These are phyloP conservation scores for Sarocladium kiliense DNA, from an alignment of 2,329 filamentous ascomycete species.

Conservation along the genomic window DNA sequence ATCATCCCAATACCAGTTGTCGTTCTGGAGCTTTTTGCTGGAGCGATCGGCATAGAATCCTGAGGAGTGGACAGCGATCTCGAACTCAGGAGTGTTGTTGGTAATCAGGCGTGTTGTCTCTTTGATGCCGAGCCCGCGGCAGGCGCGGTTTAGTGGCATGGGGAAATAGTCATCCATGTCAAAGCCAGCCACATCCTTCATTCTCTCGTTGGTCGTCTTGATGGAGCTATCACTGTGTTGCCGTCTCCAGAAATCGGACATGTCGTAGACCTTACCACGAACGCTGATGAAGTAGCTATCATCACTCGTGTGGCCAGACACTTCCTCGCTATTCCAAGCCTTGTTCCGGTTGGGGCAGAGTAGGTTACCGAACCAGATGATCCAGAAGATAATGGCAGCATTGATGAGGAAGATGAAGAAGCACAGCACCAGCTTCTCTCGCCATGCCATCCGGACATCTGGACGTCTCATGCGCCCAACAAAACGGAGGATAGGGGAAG, in stretches of 20 bases:
- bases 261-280: slow-evolving; percentile 85
- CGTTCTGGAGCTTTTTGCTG: slow-evolving; percentile 52
- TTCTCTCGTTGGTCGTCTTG: slow-evolving; percentile 55
- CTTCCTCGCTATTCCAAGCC: slow-evolving; percentile 71
- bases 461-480: slow-evolving; percentile 95
- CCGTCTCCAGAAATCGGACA: slow-evolving; percentile 78
- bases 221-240: slow-evolving; percentile 73
- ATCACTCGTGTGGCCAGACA: slow-evolving; percentile 63
- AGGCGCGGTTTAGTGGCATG: slow-evolving; percentile 69
- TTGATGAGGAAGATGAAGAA: slow-evolving; percentile 79
- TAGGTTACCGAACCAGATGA: slow-evolving; percentile 76
- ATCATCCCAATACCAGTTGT: slow-evolving; percentile 69
- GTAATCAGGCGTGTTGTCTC: slow-evolving; percentile 50
- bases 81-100: slow-evolving; percentile 58
- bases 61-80: slow-evolving; percentile 62
- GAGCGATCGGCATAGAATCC: slow-evolving; percentile 55
- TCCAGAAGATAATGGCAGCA: slow-evolving; percentile 81
- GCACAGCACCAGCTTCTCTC: slow-evolving; percentile 85
- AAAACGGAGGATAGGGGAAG: slow-evolving; percentile 73
- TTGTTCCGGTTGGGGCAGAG: slow-evolving; percentile 91
- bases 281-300: slow-evolving; percentile 84
- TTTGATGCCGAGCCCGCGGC: slow-evolving; percentile 64
- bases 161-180: slow-evolving; percentile 83
- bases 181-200: slow-evolving; percentile 73
- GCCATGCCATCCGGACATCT: slow-evolving; percentile 95